Evolutionary conservation across 1,284 basidiomycete species (phyloP).

Genomic region (Anthracocystis panici-leucophaei): DNA sequence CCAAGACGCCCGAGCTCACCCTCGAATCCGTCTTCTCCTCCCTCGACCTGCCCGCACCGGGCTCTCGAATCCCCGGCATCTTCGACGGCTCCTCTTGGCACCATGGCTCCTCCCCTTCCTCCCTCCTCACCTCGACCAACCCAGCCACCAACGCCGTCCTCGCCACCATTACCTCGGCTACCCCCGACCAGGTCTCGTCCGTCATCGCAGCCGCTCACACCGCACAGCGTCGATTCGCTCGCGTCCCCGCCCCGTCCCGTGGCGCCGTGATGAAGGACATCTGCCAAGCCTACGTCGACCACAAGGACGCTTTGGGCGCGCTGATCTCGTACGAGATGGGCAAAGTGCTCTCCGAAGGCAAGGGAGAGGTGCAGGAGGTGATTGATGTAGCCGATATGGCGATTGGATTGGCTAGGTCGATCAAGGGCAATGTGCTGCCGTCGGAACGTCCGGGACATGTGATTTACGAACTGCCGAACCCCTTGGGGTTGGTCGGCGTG

Average conservation of each 20-base stretch:
- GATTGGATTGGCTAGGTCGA: conserved; percentile 88
- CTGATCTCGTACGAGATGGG: conserved; percentile 81
- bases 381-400: conserved; percentile 88
- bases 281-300: conserved; percentile 81
- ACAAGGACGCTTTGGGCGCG: conserved; percentile 85
- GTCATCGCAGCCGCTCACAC: conserved; percentile 77
- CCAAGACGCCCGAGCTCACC: conserved; percentile 8
- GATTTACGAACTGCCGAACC: conserved; percentile 78
- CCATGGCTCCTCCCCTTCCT: conserved; percentile 31
- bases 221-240: conserved; percentile 80
- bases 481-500: conserved; percentile 90
- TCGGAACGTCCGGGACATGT: conserved; percentile 57
- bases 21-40: conserved; percentile 29
- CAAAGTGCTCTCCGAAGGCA: conserved; percentile 91
- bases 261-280: conserved; percentile 91
- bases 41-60: conserved; percentile 39
- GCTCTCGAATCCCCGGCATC: conserved; percentile 48
- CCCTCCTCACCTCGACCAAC: conserved; percentile 45
- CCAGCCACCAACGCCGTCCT: conserved; percentile 59
- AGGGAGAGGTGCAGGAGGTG: conserved; percentile 93
- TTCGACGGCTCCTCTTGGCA: conserved; percentile 56
- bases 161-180: conserved; percentile 73
- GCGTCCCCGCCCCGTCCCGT: conserved; percentile 84
- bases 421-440: conserved; percentile 73
- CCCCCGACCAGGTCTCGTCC: conserved; percentile 77